These are phyloP conservation scores for Cryphonectria nitschkei DNA, from an alignment of 2,329 filamentous ascomycete genomes.

Conservation along the genomic window DNA sequence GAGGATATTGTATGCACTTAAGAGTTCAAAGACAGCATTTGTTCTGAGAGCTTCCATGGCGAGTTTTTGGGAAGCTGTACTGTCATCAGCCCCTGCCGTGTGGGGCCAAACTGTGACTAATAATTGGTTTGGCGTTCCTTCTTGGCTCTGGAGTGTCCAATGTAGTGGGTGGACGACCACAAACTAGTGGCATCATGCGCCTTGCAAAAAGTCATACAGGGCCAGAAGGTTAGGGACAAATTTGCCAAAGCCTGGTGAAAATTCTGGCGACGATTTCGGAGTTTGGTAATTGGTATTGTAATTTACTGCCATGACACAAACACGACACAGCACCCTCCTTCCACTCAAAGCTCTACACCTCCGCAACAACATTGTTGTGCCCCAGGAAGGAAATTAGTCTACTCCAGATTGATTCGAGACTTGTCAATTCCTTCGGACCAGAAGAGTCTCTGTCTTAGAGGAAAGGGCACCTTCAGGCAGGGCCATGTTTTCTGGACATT, in stretches of 20 bases:
- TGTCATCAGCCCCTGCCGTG: conserved; percentile 9
- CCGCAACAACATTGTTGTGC: background rate
- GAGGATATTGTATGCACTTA: background rate
- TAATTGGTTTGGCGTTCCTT: background rate
- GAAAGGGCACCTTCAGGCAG: background rate
- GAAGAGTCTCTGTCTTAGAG: background rate
- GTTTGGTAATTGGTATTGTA: background rate
- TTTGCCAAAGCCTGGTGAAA: background rate
- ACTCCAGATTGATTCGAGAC: background rate
- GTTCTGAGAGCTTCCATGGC: background rate
- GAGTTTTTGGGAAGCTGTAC: conserved; percentile 10
- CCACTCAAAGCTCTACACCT: background rate
- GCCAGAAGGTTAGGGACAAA: background rate
- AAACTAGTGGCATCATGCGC: conserved; percentile 10
- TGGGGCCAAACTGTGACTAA: conserved; percentile 16
- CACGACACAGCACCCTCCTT: too few species aligned
- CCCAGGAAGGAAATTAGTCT: background rate
- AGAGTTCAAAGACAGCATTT: background rate
- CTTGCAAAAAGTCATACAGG: background rate
- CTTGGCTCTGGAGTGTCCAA: conserved; percentile 3
- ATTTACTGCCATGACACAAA: background rate
- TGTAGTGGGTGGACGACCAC: conserved; percentile 1
- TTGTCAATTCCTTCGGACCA: background rate
- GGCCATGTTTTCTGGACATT: background rate
- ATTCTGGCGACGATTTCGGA: conserved; percentile 14